A percentile compares a stretch with the other conserved stretches of the same genome.
Evolutionary conservation across 1,284 basidiomycete genomes (phyloP).

Genomic region (Hymenochaete sp.): DNA sequence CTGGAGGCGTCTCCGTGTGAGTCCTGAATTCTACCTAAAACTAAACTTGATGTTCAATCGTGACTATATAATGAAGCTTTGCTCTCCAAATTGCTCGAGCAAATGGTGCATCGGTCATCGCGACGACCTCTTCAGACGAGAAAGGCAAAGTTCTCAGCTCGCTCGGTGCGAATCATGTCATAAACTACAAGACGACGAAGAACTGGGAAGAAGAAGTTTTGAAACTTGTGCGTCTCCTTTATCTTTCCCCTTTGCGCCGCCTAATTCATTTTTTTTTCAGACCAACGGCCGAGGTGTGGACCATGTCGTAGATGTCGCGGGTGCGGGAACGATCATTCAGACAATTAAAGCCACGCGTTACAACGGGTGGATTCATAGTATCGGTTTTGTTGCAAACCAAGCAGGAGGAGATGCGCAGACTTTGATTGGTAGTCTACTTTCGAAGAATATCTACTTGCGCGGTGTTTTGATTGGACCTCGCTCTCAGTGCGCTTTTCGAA

Average conservation of each 20-base stretch:
- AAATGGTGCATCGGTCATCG: conserved; percentile 49
- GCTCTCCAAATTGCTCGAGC: conserved; percentile 47
- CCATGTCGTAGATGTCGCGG: conserved; percentile 51
- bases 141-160: conserved; percentile 42
- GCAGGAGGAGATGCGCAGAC: conserved; percentile 18
- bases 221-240: conserved; percentile 26
- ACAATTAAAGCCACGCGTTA: conserved; percentile 34
- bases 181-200: conserved; percentile 50
- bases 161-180: conserved; percentile 41
- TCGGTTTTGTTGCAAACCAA: conserved; percentile 36
- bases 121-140: conserved; percentile 52
- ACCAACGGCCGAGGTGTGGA: conserved; percentile 48
- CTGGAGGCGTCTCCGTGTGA: conserved; percentile 50
- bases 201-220: conserved; percentile 49
- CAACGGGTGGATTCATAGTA: conserved; percentile 40
- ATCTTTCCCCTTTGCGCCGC: background rate
- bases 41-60: conserved; percentile 4
- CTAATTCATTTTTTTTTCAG: conserved; percentile 10
- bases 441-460: conserved; percentile 22
- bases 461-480: conserved; percentile 31
- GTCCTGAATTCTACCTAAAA: conserved; percentile 14
- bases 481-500: conserved; percentile 25
- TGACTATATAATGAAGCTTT: conserved; percentile 28
- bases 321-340: conserved; percentile 40
- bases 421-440: conserved; percentile 14